Conservation (phyloP, 2,329 filamentous ascomycete species). For the Plectosphaerella cucumerina region DNA sequence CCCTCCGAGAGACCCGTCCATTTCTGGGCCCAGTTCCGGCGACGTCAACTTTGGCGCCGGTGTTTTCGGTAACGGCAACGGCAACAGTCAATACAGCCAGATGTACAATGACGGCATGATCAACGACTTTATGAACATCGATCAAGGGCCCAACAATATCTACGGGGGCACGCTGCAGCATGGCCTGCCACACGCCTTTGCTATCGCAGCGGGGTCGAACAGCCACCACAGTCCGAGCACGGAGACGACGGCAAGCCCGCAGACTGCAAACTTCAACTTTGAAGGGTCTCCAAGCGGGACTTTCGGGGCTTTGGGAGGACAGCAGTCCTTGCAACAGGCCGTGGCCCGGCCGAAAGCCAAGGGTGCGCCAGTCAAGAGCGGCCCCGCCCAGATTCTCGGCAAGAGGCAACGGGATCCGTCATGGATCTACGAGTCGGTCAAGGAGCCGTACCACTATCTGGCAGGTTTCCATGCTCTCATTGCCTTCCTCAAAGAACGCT, state of each 20-base stretch:
- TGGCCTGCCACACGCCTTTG: conserved; percentile 61
- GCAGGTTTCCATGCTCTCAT: conserved; percentile 86
- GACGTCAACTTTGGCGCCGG: conserved; percentile 37
- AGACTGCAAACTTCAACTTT: conserved; percentile 46
- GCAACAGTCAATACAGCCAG: conserved; percentile 43
- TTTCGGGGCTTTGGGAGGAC: conserved; percentile 10
- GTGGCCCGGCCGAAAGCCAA: conserved; percentile 38
- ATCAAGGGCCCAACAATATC: conserved; percentile 40
- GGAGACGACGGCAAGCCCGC: conserved; percentile 58
- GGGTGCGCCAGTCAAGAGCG: conserved; percentile 33
- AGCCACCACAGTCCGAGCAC: conserved; percentile 62
- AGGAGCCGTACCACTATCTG: conserved; percentile 88
- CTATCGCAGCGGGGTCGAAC: conserved; percentile 54
- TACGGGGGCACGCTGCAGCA: conserved; percentile 57
- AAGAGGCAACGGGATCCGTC: conserved; percentile 70
- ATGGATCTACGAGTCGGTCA: conserved; percentile 82
- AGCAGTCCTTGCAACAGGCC: conserved; percentile 20
- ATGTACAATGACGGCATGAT: conserved; percentile 48
- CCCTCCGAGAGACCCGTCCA: conserved; percentile 59
- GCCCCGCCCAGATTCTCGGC: conserved; percentile 47
- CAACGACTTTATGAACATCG: conserved; percentile 49
- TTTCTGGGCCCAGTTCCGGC: conserved; percentile 32
- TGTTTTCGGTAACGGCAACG: conserved; percentile 49
- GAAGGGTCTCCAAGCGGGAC: conserved; percentile 46
- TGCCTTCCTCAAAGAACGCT: conserved; percentile 72